These are phyloP conservation scores for Casaregolazyma lundiana DNA, from an alignment of 1,139 yeast species.

Conservation along the genomic window DNA sequence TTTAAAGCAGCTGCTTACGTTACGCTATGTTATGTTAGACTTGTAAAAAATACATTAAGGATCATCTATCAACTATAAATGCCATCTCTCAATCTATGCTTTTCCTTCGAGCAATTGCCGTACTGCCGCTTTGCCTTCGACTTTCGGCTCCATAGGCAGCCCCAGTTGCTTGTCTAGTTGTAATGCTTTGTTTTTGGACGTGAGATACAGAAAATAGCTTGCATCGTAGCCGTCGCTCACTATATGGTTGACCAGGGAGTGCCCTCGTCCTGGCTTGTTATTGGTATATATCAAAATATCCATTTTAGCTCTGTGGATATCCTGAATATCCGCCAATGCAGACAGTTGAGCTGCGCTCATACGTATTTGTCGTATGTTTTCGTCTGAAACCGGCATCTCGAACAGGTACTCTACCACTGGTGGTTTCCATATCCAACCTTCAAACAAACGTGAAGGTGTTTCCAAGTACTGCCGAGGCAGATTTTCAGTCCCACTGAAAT, in stretches of 20 bases:
- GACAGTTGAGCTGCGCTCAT: background rate
- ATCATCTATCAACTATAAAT: background rate
- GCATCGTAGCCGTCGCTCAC: conserved; percentile 10
- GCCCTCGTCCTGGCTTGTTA: background rate
- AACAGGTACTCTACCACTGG: conserved; percentile 55
- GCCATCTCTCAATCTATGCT: background rate
- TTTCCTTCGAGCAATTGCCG: background rate
- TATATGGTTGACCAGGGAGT: conserved; percentile 9
- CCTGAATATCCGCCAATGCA: background rate
- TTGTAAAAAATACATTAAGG: background rate
- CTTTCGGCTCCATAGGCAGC: conserved; percentile 1
- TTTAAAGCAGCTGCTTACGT: conserved; percentile 40
- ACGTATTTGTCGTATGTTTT: background rate
- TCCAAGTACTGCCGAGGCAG: conserved; percentile 70
- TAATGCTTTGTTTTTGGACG: conserved; percentile 3
- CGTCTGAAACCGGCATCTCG: conserved; percentile 21
- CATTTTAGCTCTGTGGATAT: background rate
- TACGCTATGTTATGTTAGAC: background rate
- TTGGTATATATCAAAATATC: background rate
- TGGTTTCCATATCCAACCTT: conserved; percentile 81
- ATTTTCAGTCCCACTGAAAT: conserved; percentile 8
- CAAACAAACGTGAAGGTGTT: conserved; percentile 85
- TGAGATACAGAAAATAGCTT: conserved; percentile 7
- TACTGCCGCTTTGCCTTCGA: background rate
- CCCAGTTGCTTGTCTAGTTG: conserved; percentile 2